A percentile compares a stretch with the other conserved stretches of the same genome.
These are phyloP conservation scores for Penicillium glabrum DNA, from an alignment of 2,329 filamentous ascomycete genomes.

Conservation along the genomic window DNA sequence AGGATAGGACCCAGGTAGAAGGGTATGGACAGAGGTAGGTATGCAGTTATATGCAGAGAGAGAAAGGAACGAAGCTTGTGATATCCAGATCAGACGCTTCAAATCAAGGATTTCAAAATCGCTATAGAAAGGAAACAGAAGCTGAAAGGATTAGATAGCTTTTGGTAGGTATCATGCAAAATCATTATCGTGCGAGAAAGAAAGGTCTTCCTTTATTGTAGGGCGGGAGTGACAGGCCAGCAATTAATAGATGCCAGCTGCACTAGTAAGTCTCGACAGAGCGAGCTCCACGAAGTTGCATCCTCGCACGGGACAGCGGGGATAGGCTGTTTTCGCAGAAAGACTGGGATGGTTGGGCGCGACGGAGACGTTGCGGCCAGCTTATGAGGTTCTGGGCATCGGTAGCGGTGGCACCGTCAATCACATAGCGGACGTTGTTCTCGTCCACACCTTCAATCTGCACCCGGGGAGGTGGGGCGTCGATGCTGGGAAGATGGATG, in stretches of 20 bases:
- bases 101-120: conserved; percentile 4
- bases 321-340: conserved; percentile 17
- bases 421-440: conserved; percentile 34
- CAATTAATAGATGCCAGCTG: neutral
- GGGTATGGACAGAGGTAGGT: neutral
- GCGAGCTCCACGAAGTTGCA: conserved; percentile 21
- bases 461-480: conserved; percentile 22
- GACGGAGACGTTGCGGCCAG: conserved; percentile 26
- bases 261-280: conserved; percentile 29
- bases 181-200: conserved; percentile 19
- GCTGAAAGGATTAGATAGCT: conserved; percentile 4
- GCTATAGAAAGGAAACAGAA: conserved; percentile 9
- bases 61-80: neutral
- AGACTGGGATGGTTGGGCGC: conserved; percentile 5
- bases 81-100: conserved; percentile 3
- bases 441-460: conserved; percentile 35
- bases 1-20: neutral
- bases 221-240: neutral
- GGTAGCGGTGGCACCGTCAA: conserved; percentile 25
- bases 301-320: conserved; percentile 18
- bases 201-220: neutral
- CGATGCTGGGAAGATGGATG: conserved; percentile 33
- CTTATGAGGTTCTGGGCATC: conserved; percentile 33
- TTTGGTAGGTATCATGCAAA: conserved; percentile 19
- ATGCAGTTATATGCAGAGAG: neutral